Conservation (phyloP, 192 early-diverging fungal species). For the Backusella parvicylindrica region DNA sequence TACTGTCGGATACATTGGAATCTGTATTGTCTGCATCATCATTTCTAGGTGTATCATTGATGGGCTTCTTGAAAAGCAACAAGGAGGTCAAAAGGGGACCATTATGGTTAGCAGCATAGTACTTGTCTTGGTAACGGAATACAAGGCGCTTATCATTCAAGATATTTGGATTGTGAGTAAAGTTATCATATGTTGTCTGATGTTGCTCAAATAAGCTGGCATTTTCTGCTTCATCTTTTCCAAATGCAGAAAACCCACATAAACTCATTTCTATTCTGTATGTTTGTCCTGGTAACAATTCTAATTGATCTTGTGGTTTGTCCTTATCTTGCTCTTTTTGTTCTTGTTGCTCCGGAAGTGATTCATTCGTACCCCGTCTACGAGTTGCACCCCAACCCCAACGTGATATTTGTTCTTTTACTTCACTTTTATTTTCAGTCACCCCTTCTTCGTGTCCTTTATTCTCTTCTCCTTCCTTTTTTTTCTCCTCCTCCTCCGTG, state of each 20-base stretch:
- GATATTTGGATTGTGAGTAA: constrained; percentile 54
- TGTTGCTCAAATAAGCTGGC: constrained; percentile 49
- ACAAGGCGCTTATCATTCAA: constrained; percentile 54
- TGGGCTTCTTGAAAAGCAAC: constrained; percentile 44
- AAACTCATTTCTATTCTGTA: constrained; percentile 56
- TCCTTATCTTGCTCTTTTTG: background rate
- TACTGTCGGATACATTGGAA: constrained; percentile 15
- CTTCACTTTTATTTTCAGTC: background rate
- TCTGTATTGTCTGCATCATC: constrained; percentile 33
- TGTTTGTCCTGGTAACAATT: constrained; percentile 33
- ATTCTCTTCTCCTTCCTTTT: background rate
- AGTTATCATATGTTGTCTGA: constrained; percentile 53
- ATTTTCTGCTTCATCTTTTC: constrained; percentile 39
- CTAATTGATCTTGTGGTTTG: background rate
- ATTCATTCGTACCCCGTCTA: background rate
- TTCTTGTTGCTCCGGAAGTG: background rate
- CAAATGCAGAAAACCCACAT: constrained; percentile 50
- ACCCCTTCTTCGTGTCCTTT: background rate
- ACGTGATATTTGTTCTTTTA: background rate
- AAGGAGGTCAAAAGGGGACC: constrained; percentile 61
- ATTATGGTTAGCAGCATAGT: constrained; percentile 59
- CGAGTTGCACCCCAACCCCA: constrained; percentile 1
- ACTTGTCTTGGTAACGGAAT: constrained; percentile 54
- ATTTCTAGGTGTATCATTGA: constrained; percentile 32
- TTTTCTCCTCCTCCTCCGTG: background rate